These are phyloP conservation scores for Simplicillium aogashimaense DNA, from an alignment of 2,329 filamentous ascomycete species.

Conservation along the genomic window DNA sequence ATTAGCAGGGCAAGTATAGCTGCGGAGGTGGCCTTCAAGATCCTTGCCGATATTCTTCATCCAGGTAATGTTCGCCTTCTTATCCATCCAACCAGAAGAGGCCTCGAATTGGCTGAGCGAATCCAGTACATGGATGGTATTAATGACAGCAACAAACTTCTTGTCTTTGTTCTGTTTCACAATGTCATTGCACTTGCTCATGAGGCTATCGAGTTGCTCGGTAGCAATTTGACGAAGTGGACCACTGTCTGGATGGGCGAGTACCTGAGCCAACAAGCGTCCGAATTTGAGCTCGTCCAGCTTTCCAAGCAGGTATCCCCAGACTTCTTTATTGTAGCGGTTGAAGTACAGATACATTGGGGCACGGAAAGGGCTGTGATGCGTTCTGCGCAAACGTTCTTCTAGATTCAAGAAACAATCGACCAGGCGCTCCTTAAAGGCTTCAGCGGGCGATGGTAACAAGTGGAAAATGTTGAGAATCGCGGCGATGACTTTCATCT, in stretches of 20 bases:
- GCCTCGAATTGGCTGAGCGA: slow-evolving; percentile 61
- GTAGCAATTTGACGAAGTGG: slow-evolving; percentile 66
- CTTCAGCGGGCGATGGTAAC: slow-evolving; percentile 79
- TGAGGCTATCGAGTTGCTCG: slow-evolving; percentile 62
- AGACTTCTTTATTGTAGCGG: slow-evolving; percentile 81
- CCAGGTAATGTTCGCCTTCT: slow-evolving; percentile 50
- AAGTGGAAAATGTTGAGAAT: slow-evolving; percentile 97
- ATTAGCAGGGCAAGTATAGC: slow-evolving; percentile 57
- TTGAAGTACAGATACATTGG: slow-evolving; percentile 91
- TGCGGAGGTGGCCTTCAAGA: slow-evolving; percentile 63
- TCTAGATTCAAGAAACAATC: slow-evolving; percentile 87
- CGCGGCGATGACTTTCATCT: slow-evolving; percentile 90
- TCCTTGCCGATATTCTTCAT: slow-evolving; percentile 62
- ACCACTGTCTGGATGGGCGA: slow-evolving; percentile 65
- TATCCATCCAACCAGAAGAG: slow-evolving; percentile 62
- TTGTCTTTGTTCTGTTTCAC: slow-evolving; percentile 60
- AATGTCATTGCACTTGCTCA: slow-evolving; percentile 55
- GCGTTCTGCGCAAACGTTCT: slow-evolving; percentile 72
- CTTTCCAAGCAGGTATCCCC: slow-evolving; percentile 67
- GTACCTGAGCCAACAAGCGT: slow-evolving; percentile 79
- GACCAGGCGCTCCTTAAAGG: slow-evolving; percentile 84
- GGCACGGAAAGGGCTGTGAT: slow-evolving; percentile 81
- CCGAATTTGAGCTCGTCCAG: slow-evolving; percentile 82
- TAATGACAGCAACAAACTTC: slow-evolving; percentile 61
- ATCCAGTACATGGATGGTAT: slow-evolving; percentile 76